A percentile compares a stretch with the other conserved stretches of the same genome.
Evolutionary conservation across 805 yeast genomes (phyloP).

Genomic region (Wickerhamomyces canadensis): DNA sequence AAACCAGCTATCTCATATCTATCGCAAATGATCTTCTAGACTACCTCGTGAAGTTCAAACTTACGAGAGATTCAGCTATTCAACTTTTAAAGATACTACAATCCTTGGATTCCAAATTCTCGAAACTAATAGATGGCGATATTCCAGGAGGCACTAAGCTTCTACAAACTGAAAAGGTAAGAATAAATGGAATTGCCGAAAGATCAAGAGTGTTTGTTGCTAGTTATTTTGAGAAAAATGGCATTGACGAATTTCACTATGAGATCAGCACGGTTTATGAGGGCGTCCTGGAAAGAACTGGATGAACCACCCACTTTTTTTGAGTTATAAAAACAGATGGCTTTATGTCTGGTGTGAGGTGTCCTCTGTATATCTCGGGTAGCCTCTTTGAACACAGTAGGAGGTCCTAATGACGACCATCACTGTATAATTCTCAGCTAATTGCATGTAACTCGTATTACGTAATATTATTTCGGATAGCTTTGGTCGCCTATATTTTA

Average conservation of each 20-base stretch:
- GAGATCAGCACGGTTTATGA: constrained; percentile 42
- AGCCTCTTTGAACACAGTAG: no score
- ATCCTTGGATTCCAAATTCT: constrained; percentile 37
- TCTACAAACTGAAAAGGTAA: constrained; percentile 44
- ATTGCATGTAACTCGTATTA: no score
- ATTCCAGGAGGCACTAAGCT: constrained; percentile 31
- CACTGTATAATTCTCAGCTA: no score
- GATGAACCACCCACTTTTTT: not conserved
- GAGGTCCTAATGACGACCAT: no score
- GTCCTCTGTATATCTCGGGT: no score
- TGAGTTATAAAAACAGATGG: no score
- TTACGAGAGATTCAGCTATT: constrained; percentile 27
- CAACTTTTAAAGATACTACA: constrained; percentile 33
- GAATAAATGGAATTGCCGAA: constrained; percentile 48
- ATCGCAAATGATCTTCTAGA: constrained; percentile 66
- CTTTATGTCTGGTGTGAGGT: no score
- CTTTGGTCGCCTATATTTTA: no score
- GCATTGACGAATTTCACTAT: constrained; percentile 36
- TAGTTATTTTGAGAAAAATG: constrained; percentile 26
- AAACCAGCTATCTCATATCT: constrained; percentile 53
- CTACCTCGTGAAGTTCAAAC: constrained; percentile 41
- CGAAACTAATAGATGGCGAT: constrained; percentile 30
- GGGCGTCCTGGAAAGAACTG: constrained; percentile 33
- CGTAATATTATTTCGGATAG: no score
- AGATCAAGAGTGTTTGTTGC: constrained; percentile 42